phyloP scores from a whole-genome alignment of 2,329 filamentous ascomycete species.

The Fusarium hostae region DNA sequence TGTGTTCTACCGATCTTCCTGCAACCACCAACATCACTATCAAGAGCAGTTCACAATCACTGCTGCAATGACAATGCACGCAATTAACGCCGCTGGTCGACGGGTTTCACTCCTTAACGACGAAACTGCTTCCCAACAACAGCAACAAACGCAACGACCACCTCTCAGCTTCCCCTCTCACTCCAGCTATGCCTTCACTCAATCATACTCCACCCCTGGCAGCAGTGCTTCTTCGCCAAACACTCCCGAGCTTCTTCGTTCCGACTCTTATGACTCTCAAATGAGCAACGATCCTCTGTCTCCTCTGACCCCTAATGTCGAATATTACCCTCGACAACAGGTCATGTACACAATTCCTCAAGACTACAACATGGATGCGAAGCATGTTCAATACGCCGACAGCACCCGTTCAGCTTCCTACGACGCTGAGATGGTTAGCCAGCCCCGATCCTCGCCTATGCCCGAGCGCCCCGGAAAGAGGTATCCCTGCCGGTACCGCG shows the following conservation, averaged over 20 bases:
- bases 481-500: slow-evolving; percentile 79
- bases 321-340: slow-evolving; percentile 54
- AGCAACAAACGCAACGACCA: slow-evolving; percentile 27
- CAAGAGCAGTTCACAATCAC: background rate
- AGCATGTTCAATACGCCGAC: slow-evolving; percentile 56
- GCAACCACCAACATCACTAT: background rate
- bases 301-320: slow-evolving; percentile 64
- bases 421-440: slow-evolving; percentile 58
- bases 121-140: slow-evolving; percentile 18
- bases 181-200: slow-evolving; percentile 49
- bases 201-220: slow-evolving; percentile 51
- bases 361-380: slow-evolving; percentile 51
- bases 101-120: slow-evolving; percentile 71
- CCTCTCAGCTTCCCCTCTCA: slow-evolving; percentile 50
- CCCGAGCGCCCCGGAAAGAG: slow-evolving; percentile 68
- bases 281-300: slow-evolving; percentile 65
- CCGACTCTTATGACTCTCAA: slow-evolving; percentile 71
- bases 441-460: slow-evolving; percentile 54
- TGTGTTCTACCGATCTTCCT: background rate
- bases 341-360: slow-evolving; percentile 54
- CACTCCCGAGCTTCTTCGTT: slow-evolving; percentile 68
- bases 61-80: slow-evolving; percentile 58
- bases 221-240: slow-evolving; percentile 60
- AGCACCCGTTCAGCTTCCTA: slow-evolving; percentile 61
- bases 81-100: slow-evolving; percentile 66